These are phyloP conservation scores for Candida broadrunensis DNA, from an alignment of 805 yeast species.

Conservation along the genomic window DNA sequence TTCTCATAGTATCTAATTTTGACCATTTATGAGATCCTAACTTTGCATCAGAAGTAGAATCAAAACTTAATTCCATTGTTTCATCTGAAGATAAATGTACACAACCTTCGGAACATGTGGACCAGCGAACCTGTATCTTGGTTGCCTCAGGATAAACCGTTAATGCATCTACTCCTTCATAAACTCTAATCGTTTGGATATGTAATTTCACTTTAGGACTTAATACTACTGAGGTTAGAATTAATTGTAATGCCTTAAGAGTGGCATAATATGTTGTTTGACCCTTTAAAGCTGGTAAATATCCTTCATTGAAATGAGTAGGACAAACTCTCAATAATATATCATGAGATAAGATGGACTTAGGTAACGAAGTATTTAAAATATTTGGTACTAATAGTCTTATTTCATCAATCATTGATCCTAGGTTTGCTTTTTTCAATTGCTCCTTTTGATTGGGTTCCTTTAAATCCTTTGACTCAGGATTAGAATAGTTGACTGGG, in stretches of 20 bases:
- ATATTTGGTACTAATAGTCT: constrained; percentile 49
- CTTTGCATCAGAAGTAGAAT: constrained; percentile 36
- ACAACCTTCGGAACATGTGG: constrained; percentile 54
- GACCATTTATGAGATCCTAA: constrained; percentile 43
- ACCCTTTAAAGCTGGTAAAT: constrained; percentile 57
- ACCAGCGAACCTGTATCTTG: constrained; percentile 54
- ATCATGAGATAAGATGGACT: constrained; percentile 40
- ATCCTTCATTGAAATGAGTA: constrained; percentile 42
- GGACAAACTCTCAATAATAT: constrained; percentile 58
- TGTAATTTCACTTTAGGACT: constrained; percentile 53
- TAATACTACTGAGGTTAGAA: constrained; percentile 54
- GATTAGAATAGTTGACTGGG: no score
- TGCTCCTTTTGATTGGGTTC: constrained; percentile 15
- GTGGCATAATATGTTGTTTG: constrained; percentile 53
- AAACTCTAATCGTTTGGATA: constrained; percentile 38
- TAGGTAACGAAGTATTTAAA: constrained; percentile 44
- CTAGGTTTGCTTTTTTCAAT: constrained; percentile 48
- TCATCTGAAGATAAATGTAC: constrained; percentile 38
- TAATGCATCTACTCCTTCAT: constrained; percentile 17
- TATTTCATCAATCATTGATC: constrained; percentile 49
- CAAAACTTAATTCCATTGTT: constrained; percentile 4
- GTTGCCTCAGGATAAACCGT: constrained; percentile 41
- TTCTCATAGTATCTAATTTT: constrained; percentile 23
- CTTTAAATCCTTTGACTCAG: not conserved
- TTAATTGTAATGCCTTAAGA: constrained; percentile 52